A percentile compares a stretch with the other conserved stretches of the same genome.
phyloP scores from a whole-genome alignment of 1,284 basidiomycete species.

The Cryptococcus sp. region DNA sequence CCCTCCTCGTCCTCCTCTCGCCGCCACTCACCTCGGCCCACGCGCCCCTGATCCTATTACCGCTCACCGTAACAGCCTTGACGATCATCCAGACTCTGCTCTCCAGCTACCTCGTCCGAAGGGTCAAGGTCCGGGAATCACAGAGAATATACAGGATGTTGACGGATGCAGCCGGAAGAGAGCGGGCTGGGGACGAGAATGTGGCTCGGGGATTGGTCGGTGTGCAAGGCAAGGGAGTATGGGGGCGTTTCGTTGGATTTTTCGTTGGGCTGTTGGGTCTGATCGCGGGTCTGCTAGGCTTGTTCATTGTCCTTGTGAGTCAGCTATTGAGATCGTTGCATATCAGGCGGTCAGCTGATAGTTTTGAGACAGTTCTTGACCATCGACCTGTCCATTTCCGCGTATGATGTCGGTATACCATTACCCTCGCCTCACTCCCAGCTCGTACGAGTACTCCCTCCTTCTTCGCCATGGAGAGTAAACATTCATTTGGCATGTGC shows the following conservation, averaged over 20 bases:
- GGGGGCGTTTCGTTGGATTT: slow-evolving; percentile 29
- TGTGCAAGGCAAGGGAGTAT: slow-evolving; percentile 33
- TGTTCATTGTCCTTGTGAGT: slow-evolving; percentile 41
- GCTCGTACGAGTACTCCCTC: slow-evolving; percentile 32
- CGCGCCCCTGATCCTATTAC: slow-evolving; percentile 38
- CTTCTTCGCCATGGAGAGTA: slow-evolving; percentile 33
- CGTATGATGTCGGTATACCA: slow-evolving; percentile 39
- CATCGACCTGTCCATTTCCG: slow-evolving; percentile 44
- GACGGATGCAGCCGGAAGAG: slow-evolving; percentile 32
- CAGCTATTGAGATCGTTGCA: no score
- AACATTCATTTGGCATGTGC: slow-evolving; percentile 44
- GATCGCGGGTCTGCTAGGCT: slow-evolving; percentile 37
- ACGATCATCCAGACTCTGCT: slow-evolving; percentile 37
- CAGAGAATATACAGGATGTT: slow-evolving; percentile 38
- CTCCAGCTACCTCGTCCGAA: slow-evolving; percentile 40
- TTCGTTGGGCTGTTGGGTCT: slow-evolving; percentile 37
- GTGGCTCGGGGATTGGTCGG: slow-evolving; percentile 40
- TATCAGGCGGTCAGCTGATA: neutral
- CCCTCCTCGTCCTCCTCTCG: slow-evolving; percentile 39
- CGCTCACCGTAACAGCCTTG: slow-evolving; percentile 33
- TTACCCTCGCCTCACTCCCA: slow-evolving; percentile 32
- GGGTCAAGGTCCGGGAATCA: slow-evolving; percentile 39
- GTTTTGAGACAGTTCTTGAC: slow-evolving; percentile 36
- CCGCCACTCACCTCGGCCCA: slow-evolving; percentile 28
- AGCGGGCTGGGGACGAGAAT: slow-evolving; percentile 26